Conservation (phyloP, 306 rosid genomes). For the Dicorynia guianensis region DNA sequence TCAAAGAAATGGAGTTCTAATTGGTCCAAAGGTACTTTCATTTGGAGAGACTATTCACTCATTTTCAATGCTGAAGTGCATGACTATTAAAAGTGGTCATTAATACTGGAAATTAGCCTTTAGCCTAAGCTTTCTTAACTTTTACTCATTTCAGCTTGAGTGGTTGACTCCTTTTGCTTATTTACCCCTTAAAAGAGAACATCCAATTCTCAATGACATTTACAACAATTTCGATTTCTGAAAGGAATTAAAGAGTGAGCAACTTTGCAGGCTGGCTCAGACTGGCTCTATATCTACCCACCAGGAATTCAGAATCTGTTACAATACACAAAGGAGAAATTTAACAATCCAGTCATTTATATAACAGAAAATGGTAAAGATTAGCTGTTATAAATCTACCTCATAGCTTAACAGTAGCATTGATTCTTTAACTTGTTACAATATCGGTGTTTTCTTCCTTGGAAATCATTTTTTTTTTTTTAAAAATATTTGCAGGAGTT, state of each 20-base stretch:
- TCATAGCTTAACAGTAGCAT: background rate
- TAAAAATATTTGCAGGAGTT: constrained; percentile 44
- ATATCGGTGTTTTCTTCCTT: background rate
- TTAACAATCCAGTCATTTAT: constrained; percentile 48
- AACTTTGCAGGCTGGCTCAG: constrained; percentile 36
- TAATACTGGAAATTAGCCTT: too few species aligned
- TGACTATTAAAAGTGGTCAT: background rate
- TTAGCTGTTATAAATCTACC: background rate
- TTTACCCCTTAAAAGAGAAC: background rate
- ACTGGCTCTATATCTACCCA: constrained; percentile 48
- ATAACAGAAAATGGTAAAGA: constrained; percentile 59
- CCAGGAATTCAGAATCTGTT: constrained; percentile 44
- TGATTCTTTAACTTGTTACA: background rate
- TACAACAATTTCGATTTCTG: background rate
- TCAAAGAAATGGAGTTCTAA: constrained; percentile 19
- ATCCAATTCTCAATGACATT: background rate
- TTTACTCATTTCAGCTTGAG: background rate
- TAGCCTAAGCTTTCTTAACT: background rate
- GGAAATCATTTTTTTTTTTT: background rate
- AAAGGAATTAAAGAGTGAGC: background rate
- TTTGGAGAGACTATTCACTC: background rate
- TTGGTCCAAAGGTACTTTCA: constrained; percentile 40
- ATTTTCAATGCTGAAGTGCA: background rate
- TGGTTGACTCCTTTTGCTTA: background rate
- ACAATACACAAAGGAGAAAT: constrained; percentile 39